Conservation (phyloP, 345 rosid genomes). For the Bretschneidera sinensis region DNA sequence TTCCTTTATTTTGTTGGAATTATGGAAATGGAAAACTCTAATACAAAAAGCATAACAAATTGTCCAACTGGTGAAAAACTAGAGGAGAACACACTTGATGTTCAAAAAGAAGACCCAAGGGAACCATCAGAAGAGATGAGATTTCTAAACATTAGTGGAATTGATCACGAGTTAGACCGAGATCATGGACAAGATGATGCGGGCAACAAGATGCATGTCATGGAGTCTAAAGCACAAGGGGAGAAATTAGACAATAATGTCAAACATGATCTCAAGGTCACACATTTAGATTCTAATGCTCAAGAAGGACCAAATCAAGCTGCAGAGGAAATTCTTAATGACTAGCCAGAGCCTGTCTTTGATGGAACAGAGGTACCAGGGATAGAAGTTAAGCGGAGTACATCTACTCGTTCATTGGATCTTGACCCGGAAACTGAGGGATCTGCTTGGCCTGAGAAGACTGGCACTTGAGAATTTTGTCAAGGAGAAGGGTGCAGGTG, state of each 20-base stretch:
- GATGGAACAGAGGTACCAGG: slow-evolving; percentile 49
- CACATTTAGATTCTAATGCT: slow-evolving; percentile 19
- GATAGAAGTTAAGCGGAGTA: slow-evolving; percentile 30
- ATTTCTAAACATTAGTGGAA: slow-evolving; percentile 15
- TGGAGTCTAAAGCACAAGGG: slow-evolving; percentile 5
- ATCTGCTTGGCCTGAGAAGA: slow-evolving; percentile 68
- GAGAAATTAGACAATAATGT: slow-evolving; percentile 18
- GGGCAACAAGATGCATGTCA: slow-evolving; percentile 8
- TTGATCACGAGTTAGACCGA: not conserved
- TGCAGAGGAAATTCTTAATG: slow-evolving; percentile 24
- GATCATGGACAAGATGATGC: not conserved
- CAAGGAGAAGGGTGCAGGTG: slow-evolving; percentile 52
- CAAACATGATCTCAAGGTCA: slow-evolving; percentile 19
- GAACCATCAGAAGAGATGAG: slow-evolving; percentile 22
- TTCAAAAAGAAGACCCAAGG: slow-evolving; percentile 17
- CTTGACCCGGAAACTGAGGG: slow-evolving; percentile 32
- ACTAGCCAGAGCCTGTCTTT: slow-evolving; percentile 40
- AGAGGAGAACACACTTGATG: slow-evolving; percentile 18
- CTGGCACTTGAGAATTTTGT: slow-evolving; percentile 62
- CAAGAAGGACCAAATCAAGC: slow-evolving; percentile 24
- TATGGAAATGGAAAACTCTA: slow-evolving; percentile 24
- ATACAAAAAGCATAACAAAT: slow-evolving; percentile 12
- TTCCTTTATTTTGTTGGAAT: slow-evolving; percentile 7
- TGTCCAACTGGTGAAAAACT: slow-evolving; percentile 22
- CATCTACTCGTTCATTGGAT: slow-evolving; percentile 30